Base-by-base conservation (phyloP, 192 early-diverging fungal species). In the Coemansia sp. region DNA sequence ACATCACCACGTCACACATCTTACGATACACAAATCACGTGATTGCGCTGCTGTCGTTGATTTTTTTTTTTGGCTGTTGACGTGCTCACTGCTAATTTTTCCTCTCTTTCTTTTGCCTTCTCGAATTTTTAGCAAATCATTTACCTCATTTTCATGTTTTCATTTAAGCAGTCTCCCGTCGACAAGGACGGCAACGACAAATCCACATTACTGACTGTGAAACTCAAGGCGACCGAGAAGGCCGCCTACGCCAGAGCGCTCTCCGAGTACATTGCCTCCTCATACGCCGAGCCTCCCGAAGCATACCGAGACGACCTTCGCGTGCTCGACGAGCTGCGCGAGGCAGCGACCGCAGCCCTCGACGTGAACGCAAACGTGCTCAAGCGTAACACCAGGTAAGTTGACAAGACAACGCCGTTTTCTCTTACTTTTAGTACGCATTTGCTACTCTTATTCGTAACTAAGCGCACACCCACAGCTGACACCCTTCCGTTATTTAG, bases 201-300 rank as follows among this genome's bases (percentile, higher is more conserved):
- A 15, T 81, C 78, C 4, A 64, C 71, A 14, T 59, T 81, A 36
- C 57, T 81, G 29, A 61, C 72, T 3, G 78, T 72, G 9, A 67
- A 45, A 22, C 66, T 81, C 62, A 81, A 81, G 59, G 61, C 78
- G 5, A 81, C 78, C 22, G 80, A 85, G 45, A 71, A 66, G 43
- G 64, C 72, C 11, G 29, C 37, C 36, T 78, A 62, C 56, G 57
- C 65, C 40, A 65, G 49, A 37, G 63, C 78, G 11, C 73, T 89
- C 14, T 68, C 80, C 37, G 85, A 88, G 20, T 94, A 93, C 62
- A 94, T 96, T 67, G 87, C 87, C 1, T 87, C 86, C 22, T 84
- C 88, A 0, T 96, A 93, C 73, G 90, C 87, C 2, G 95, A 97
- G 65, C 92, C 94, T 57, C 93, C 93, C 6, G 91, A 94, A 63